Evolutionary conservation across 805 yeast species (phyloP).

Genomic region (Zygosaccharomyces bisporus): DNA sequence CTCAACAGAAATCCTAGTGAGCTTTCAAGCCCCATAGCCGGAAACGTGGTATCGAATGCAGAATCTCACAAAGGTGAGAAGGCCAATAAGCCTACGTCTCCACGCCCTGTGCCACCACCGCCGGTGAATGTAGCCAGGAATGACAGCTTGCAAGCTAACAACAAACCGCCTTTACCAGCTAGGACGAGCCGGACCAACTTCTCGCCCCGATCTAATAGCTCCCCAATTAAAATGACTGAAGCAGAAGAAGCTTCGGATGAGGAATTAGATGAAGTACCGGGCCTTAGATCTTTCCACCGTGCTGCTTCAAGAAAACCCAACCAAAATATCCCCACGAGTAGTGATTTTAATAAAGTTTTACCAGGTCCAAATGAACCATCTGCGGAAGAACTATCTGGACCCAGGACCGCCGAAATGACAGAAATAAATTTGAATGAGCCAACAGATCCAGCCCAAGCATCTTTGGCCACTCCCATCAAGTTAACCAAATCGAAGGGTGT

Average conservation of each 20-base stretch:
- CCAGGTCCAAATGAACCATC: no score
- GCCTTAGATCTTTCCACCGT: conserved; percentile 3
- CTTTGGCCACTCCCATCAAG: background rate
- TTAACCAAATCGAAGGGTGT: background rate
- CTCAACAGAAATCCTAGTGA: background rate
- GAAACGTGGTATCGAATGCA: background rate
- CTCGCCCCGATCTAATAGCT: background rate
- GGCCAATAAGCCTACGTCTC: background rate
- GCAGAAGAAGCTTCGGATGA: background rate
- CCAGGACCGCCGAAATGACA: background rate
- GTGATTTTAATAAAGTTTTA: background rate
- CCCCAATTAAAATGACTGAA: background rate
- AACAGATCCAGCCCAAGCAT: background rate
- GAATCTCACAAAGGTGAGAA: background rate
- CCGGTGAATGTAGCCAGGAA: background rate
- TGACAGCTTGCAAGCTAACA: background rate
- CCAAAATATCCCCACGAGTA: background rate
- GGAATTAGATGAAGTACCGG: conserved; percentile 3
- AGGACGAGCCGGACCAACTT: background rate
- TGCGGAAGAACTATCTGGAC: background rate
- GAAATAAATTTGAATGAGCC: background rate
- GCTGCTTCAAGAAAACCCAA: background rate
- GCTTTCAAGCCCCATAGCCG: background rate
- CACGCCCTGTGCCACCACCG: background rate
- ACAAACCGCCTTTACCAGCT: background rate